Evolutionary conservation across 116 monocot genomes (phyloP), one percentile per base, ranked within the genome.

Genomic region (Posidonia oceanica): DNA sequence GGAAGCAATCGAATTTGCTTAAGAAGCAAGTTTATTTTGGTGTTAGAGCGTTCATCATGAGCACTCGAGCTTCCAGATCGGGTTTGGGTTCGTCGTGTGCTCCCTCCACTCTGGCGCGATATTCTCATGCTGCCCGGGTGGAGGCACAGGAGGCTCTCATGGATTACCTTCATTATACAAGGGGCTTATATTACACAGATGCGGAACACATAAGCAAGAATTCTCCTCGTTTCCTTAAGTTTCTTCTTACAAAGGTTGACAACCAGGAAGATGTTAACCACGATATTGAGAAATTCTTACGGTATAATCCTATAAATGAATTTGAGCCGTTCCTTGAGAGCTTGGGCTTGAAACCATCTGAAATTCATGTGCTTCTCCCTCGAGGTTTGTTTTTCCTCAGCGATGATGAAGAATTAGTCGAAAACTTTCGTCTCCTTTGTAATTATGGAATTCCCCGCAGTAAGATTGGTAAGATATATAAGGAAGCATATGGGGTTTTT

Each of bases 291-390:
- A 83, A 70, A 61, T 87, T 86, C 56, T 77, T 94, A 63, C 75
- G 79, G 56, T 94, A 71, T 69, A 72, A 90, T 73, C 85, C 90
- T 3, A 87, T 94, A 41, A 94, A 94, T 78, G 94, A 94, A 74
- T 94, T 90, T 36, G 94, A 94, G 51, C 94, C 94, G n/a, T 94
- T 94, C 68, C 75, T 90, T 38, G 94, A 94, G 72, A 94, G 94
- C 54, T 69, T 90, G 52, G 94, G 90, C 13, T 70, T 94, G 80
- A 83, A 83, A 58, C 83, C 75, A n/a, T 78, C 74, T 3, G 84
- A 94, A 64, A 13, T 85, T 8, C 23, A 66, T 67, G 22, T 29
- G 5, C 72, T 90, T 71, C 83, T 94, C 38, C 85, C 87, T 0
- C 76, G 66, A 13, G 66, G 79, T 64, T 10, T 85, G 54, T 72